Evolutionary conservation across 129 eudicot genomes (phyloP), one percentile per base, ranked within the genome.

Genomic region (Chrysanthemum seticuspe): DNA sequence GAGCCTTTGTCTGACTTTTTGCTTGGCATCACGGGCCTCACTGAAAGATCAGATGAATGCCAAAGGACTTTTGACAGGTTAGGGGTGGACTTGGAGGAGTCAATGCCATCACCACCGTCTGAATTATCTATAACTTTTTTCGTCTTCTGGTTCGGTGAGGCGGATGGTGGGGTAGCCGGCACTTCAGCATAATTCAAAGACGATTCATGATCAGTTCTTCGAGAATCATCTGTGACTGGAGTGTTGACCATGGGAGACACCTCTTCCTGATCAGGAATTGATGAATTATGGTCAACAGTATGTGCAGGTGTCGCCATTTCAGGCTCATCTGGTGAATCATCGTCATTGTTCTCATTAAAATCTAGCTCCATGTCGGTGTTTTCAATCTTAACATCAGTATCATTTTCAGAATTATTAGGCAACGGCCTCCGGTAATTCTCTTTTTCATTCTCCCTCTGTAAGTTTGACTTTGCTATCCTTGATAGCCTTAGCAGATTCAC

Each of bases 311-410:
- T 83, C 58, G 87, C 52, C 62, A 79, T 89, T 65, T 94, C 97
- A 51, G 81, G 73, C 34, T 95, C 97, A 63, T 90, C 97, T 18
- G 77, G 87, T 8, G 86, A 70, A 49, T 94, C 97, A 51, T 95
- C 96, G 56, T 95, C 99, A 2, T 77, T 61, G 67, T 88, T 95
- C 84, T 95, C 99, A 60, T 88, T 79, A 74, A 95, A 95, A 85
- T 95, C 97, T 51, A 95, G 99, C 78, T 95, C 99, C 99, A 95
- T 95, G 67, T 95, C 99, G 6, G 87, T 88, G 82, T 95, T 90
- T 69, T 95, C 97, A 60, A 95, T 90, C 63, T 90, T 85, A 65
- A 95, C 85, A 66, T 90, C 99, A 59, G 86, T 79, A 74, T 90
- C 97, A 76, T 90, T 83, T 47, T 90, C 88, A 13, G 90, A 66